phyloP scores from a whole-genome alignment of 2,329 filamentous ascomycete species.

The Apiospora sp. region DNA sequence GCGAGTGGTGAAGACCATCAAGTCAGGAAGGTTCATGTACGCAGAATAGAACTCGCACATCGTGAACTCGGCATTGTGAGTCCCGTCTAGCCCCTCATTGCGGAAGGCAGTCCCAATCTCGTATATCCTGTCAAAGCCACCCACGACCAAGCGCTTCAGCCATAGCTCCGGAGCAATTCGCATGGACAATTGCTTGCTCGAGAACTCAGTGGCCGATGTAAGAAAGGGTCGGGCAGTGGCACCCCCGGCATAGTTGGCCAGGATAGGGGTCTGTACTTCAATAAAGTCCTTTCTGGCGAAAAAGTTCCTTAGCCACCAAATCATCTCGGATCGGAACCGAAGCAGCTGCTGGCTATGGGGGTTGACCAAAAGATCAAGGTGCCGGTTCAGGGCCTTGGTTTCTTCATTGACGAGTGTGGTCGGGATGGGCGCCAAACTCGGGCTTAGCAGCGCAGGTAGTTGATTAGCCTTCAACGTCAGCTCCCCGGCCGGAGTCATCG shows the following conservation, averaged over 20 bases:
- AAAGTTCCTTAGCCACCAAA: conserved; percentile 76
- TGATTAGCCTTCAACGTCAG: conserved; percentile 74
- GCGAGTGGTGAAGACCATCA: conserved; percentile 79
- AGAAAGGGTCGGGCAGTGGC: conserved; percentile 87
- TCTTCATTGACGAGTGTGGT: conserved; percentile 74
- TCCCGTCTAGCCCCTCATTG: conserved; percentile 90
- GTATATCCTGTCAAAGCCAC: conserved; percentile 87
- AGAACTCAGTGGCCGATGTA: conserved; percentile 79
- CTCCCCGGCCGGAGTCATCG: conserved; percentile 75
- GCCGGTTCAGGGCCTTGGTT: conserved; percentile 77
- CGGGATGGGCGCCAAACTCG: conserved; percentile 82
- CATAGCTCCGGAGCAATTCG: conserved; percentile 94
- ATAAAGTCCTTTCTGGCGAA: conserved; percentile 77
- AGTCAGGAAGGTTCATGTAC: conserved; percentile 76
- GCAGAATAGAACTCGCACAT: conserved; percentile 97
- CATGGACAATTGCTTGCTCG: conserved; percentile 74
- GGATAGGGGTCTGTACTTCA: conserved; percentile 90
- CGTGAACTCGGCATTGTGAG: conserved; percentile 96
- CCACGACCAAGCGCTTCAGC: conserved; percentile 90
- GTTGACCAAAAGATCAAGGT: conserved; percentile 87
- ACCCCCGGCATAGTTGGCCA: conserved; percentile 84
- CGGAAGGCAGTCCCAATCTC: conserved; percentile 93
- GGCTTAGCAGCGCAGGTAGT: conserved; percentile 77
- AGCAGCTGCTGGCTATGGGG: conserved; percentile 72
- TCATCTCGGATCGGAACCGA: conserved; percentile 76